These are phyloP conservation scores for Candida yuanshanica DNA, from an alignment of 805 yeast species.

Conservation along the genomic window DNA sequence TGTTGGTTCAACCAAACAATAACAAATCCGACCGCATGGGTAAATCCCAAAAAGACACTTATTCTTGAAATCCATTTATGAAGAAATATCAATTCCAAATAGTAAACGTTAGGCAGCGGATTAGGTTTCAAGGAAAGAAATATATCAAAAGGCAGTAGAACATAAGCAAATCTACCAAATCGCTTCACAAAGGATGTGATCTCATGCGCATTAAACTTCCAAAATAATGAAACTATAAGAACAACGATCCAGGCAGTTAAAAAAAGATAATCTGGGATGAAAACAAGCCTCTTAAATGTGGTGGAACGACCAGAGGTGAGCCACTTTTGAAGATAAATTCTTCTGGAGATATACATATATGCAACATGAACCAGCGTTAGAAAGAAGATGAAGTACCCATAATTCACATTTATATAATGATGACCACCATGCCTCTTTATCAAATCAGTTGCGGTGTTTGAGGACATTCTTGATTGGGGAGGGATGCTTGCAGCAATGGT, in stretches of 20 bases:
- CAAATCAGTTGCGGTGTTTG: constrained; percentile 7
- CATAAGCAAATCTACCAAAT: constrained; percentile 56
- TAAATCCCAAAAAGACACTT: constrained; percentile 36
- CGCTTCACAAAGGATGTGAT: constrained; percentile 43
- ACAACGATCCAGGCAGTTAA: constrained; percentile 31
- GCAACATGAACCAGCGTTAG: constrained; percentile 36
- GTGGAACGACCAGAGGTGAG: constrained; percentile 33
- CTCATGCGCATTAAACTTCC: constrained; percentile 29
- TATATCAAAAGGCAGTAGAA: constrained; percentile 52
- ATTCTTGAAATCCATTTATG: constrained; percentile 73
- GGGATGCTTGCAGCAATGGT: too few relatives aligned
- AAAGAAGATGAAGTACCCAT: constrained; percentile 49
- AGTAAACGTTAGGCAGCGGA: constrained; percentile 40
- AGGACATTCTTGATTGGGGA: too few relatives aligned
- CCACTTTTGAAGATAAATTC: constrained; percentile 32
- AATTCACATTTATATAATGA: constrained; percentile 53
- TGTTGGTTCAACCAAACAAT: constrained; percentile 41
- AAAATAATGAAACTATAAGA: constrained; percentile 27
- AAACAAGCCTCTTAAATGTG: constrained; percentile 25
- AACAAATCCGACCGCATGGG: constrained; percentile 51
- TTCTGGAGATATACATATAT: constrained; percentile 29
- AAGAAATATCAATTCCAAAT: constrained; percentile 47
- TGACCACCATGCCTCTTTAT: constrained; percentile 42
- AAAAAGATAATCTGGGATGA: constrained; percentile 30
- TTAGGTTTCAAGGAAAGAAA: constrained; percentile 52